phyloP scores from a whole-genome alignment of 2,329 filamentous ascomycete genomes.

The Exophiala sideris region DNA sequence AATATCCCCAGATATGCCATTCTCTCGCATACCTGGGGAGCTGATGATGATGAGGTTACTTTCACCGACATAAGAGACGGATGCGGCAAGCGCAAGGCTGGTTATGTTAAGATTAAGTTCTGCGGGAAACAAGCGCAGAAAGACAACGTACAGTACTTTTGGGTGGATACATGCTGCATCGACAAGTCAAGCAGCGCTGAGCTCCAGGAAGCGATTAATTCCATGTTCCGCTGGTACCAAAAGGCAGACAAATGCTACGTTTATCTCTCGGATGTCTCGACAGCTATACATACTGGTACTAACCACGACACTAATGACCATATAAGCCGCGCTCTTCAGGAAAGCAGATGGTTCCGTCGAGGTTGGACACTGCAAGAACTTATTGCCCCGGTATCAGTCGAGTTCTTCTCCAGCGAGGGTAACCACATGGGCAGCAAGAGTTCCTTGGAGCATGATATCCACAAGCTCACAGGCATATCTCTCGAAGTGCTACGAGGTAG shows the following conservation, averaged over 20 bases:
- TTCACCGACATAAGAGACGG: background rate
- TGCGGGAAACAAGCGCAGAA: background rate
- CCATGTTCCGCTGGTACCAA: conserved; percentile 28
- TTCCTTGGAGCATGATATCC: conserved; percentile 26
- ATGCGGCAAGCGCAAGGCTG: conserved; percentile 1
- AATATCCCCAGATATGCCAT: no score
- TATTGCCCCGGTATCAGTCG: conserved; percentile 13
- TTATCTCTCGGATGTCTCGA: conserved; percentile 14
- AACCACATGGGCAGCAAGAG: conserved; percentile 9
- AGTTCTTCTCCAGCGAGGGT: conserved; percentile 13
- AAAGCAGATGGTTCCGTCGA: conserved; percentile 16
- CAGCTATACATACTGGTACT: background rate
- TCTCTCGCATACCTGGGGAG: conserved; percentile 12
- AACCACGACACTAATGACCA: conserved; percentile 3
- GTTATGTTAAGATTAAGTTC: conserved; percentile 6
- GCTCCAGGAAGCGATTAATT: conserved; percentile 24
- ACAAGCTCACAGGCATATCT: conserved; percentile 28
- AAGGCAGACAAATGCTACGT: conserved; percentile 18
- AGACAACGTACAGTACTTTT: conserved; percentile 24
- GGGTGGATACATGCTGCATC: conserved; percentile 6
- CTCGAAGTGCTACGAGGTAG: conserved; percentile 21
- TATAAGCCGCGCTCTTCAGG: background rate
- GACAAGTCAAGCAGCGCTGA: conserved; percentile 24
- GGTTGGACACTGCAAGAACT: conserved; percentile 18
- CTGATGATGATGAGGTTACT: conserved; percentile 8